Evolutionary conservation across 345 rosid genomes (phyloP).

Genomic region (Eucalyptus fibrosa): DNA sequence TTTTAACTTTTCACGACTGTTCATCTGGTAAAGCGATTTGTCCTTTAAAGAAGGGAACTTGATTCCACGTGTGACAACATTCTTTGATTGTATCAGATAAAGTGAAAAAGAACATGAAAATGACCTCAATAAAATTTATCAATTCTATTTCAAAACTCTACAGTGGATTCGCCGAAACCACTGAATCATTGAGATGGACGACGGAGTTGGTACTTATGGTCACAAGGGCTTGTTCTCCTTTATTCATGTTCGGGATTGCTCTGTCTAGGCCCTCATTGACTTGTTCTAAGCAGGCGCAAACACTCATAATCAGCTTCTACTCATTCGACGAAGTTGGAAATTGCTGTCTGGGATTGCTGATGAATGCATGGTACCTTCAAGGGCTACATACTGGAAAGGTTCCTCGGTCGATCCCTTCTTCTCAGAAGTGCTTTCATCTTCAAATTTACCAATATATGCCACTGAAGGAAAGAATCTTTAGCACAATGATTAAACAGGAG

Average conservation of each 20-base stretch:
- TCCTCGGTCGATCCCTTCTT: slow-evolving; percentile 38
- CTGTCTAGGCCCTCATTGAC: slow-evolving; percentile 22
- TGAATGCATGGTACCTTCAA: slow-evolving; percentile 13
- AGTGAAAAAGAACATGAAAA: background rate
- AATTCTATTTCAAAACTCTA: slow-evolving; percentile 16
- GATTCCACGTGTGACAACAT: no score
- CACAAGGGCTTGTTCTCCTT: slow-evolving; percentile 21
- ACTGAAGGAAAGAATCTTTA: slow-evolving; percentile 16
- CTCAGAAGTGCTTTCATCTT: slow-evolving; percentile 42
- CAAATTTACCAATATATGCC: slow-evolving; percentile 29
- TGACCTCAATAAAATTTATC: slow-evolving; percentile 24
- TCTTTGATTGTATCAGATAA: background rate
- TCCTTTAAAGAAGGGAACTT: slow-evolving; percentile 5
- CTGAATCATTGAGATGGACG: background rate
- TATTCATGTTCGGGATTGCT: slow-evolving; percentile 34
- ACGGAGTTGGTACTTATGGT: background rate
- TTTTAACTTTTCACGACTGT: slow-evolving; percentile 17
- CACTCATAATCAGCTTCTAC: background rate
- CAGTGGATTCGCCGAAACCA: background rate
- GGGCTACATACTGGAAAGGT: slow-evolving; percentile 28
- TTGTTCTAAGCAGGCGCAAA: slow-evolving; percentile 1
- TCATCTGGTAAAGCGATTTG: slow-evolving; percentile 36
- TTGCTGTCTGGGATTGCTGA: background rate
- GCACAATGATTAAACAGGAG: background rate
- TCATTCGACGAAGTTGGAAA: background rate